These are phyloP conservation scores for Torulaspora microellipsoides DNA, from an alignment of 805 yeast genomes.

Conservation along the genomic window DNA sequence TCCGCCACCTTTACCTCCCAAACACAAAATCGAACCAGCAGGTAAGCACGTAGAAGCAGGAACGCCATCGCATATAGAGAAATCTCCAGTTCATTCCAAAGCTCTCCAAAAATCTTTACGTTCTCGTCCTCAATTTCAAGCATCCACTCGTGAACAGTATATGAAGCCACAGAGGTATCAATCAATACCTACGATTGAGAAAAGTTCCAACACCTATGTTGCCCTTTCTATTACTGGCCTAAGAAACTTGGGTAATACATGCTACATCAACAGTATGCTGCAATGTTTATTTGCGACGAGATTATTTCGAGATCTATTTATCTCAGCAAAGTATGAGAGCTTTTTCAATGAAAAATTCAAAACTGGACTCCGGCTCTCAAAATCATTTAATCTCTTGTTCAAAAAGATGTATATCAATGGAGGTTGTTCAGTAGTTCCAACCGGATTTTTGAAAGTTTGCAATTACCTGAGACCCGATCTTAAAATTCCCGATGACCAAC, in stretches of 20 bases:
- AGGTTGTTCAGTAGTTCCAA: conserved; percentile 59
- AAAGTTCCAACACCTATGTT: conserved; percentile 37
- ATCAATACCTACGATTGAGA: conserved; percentile 38
- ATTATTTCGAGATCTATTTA: conserved; percentile 46
- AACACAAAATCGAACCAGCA: conserved; percentile 2
- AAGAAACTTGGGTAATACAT: conserved; percentile 65
- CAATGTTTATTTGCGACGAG: conserved; percentile 61
- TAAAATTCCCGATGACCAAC: conserved; percentile 68
- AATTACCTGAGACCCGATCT: conserved; percentile 58
- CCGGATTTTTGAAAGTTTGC: conserved; percentile 52
- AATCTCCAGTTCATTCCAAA: neutral
- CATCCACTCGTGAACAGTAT: neutral
- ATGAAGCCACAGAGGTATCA: conserved; percentile 7
- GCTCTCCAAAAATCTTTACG: neutral
- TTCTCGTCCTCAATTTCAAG: neutral
- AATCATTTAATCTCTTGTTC: conserved; percentile 51
- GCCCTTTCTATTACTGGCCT: conserved; percentile 55
- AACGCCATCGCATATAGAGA: neutral
- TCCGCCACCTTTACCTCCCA: conserved; percentile 22
- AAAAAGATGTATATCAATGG: conserved; percentile 56
- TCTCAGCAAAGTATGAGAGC: conserved; percentile 41
- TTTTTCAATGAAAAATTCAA: conserved; percentile 37
- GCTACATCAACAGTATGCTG: conserved; percentile 70
- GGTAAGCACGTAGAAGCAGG: neutral
- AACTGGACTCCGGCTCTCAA: conserved; percentile 37